These are phyloP conservation scores for Vishniacozyma victoriae DNA, from an alignment of 768 basidiomycete species.

Conservation along the genomic window DNA sequence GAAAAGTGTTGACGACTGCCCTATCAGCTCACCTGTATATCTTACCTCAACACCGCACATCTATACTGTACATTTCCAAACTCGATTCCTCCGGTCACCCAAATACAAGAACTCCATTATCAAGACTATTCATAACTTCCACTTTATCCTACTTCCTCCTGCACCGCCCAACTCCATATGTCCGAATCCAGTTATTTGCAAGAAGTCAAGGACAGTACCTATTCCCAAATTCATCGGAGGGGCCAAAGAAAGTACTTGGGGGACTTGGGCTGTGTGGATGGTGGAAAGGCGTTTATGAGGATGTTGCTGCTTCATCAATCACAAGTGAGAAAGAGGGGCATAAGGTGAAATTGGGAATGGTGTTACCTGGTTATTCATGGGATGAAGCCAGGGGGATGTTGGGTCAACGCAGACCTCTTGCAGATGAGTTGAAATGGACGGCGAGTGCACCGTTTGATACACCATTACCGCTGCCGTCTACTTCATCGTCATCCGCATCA, in stretches of 20 bases:
- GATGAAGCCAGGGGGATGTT: slow-evolving; percentile 32
- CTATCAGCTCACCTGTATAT: slow-evolving; percentile 55
- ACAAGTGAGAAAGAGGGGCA: not conserved
- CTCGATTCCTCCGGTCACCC: slow-evolving; percentile 85
- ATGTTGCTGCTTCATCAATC: slow-evolving; percentile 51
- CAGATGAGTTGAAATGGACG: slow-evolving; percentile 50
- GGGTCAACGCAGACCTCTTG: slow-evolving; percentile 19
- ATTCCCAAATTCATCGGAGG: slow-evolving; percentile 79
- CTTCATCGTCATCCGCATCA: not conserved
- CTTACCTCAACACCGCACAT: slow-evolving; percentile 61
- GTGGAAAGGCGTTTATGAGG: slow-evolving; percentile 76
- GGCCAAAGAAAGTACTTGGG: slow-evolving; percentile 63
- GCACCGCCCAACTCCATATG: slow-evolving; percentile 57
- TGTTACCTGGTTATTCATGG: slow-evolving; percentile 34
- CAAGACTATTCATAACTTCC: slow-evolving; percentile 61
- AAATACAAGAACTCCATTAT: slow-evolving; percentile 50
- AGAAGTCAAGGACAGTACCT: slow-evolving; percentile 85
- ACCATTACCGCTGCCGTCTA: slow-evolving; percentile 1
- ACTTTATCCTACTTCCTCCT: slow-evolving; percentile 57
- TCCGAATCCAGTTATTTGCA: slow-evolving; percentile 86
- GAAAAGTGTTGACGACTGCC: slow-evolving; percentile 57
- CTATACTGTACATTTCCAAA: slow-evolving; percentile 85
- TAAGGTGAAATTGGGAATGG: slow-evolving; percentile 17
- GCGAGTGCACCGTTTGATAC: slow-evolving; percentile 34
- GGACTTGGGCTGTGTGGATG: slow-evolving; percentile 79